phyloP scores from a whole-genome alignment of 495 filamentous ascomycete genomes.

The Cladorrhinum samala region DNA sequence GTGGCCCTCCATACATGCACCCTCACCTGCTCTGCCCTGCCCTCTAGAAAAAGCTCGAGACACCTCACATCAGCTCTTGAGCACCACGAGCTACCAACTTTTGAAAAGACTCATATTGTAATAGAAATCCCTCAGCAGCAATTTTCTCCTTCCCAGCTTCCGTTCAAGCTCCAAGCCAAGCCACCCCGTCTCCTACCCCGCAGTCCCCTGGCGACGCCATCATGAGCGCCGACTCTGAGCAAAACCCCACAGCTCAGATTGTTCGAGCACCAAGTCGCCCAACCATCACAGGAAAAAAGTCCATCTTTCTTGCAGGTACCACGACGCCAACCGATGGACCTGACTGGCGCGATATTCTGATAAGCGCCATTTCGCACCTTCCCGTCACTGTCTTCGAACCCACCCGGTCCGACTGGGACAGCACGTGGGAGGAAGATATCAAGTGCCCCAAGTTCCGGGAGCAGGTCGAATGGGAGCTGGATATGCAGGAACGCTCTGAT shows the following conservation, averaged over 20 bases:
- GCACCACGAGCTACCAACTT: no score
- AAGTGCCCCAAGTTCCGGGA: conserved; percentile 37
- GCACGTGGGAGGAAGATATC: conserved; percentile 43
- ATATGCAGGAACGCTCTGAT: conserved; percentile 46
- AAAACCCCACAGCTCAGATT: conserved; percentile 20
- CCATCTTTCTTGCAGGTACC: conserved; percentile 41
- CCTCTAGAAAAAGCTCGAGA: no score
- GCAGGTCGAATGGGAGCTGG: conserved; percentile 57
- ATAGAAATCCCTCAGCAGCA: no score
- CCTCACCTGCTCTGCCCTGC: no score
- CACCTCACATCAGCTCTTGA: no score
- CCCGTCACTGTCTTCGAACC: conserved; percentile 57
- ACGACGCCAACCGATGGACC: conserved; percentile 22
- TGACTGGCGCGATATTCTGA: conserved; percentile 39
- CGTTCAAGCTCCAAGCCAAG: background rate
- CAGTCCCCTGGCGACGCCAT: background rate
- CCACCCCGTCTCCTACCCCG: background rate
- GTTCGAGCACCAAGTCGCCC: conserved; percentile 30
- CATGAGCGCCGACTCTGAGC: background rate
- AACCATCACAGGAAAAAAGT: conserved; percentile 15
- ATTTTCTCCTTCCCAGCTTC: background rate
- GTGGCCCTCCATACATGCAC: no score
- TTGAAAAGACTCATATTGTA: no score
- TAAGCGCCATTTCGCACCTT: conserved; percentile 26
- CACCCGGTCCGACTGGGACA: conserved; percentile 48